Conservation (phyloP, 805 yeast species). For the Scheffersomyces lignosus region DNA sequence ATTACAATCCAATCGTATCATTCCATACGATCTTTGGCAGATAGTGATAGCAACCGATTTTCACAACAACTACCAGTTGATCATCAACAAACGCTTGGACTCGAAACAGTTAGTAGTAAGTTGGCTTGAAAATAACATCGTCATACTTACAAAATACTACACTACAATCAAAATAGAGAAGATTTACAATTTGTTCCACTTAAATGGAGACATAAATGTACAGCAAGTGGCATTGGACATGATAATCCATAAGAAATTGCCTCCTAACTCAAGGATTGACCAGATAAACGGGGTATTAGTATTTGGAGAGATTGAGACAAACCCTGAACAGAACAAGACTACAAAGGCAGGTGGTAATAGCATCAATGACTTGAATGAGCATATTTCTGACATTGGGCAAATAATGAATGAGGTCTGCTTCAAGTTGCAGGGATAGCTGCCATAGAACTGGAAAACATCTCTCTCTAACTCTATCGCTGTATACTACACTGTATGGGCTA, state of each 20-base stretch:
- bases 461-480: too few relatives aligned
- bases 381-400: conserved; percentile 27
- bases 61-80: not conserved
- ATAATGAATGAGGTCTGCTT: conserved; percentile 19
- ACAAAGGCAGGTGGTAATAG: not conserved
- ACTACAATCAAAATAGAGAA: conserved; percentile 20
- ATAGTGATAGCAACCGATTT: not conserved
- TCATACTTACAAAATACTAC: conserved; percentile 30
- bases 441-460: too few relatives aligned
- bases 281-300: conserved; percentile 26
- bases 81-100: not conserved
- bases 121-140: conserved; percentile 32
- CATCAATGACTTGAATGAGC: conserved; percentile 17
- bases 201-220: conserved; percentile 13
- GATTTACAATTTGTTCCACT: conserved; percentile 19
- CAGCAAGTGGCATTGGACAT: conserved; percentile 32
- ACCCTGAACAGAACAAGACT: not conserved
- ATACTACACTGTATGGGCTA: too few relatives aligned
- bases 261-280: conserved; percentile 30
- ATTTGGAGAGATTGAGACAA: conserved; percentile 20
- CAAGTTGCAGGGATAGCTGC: not conserved
- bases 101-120: conserved; percentile 8
- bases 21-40: not conserved
- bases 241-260: conserved; percentile 35
- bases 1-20: not conserved